phyloP scores from a whole-genome alignment of 2,329 filamentous ascomycete species.

The Neonectria sp. region DNA sequence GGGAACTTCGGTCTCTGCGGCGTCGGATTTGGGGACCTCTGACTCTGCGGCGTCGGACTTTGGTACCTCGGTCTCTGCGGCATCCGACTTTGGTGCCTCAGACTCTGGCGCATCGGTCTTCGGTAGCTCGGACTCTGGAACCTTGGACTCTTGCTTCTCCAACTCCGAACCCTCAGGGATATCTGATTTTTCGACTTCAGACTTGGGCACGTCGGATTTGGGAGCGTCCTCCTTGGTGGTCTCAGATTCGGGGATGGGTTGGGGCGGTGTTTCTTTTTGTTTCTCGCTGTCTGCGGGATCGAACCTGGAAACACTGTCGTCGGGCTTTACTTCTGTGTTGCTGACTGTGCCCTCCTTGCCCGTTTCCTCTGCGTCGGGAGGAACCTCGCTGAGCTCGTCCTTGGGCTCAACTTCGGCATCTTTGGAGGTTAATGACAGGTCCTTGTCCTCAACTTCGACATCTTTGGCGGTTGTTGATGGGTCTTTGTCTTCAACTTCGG shows the following conservation, averaged over 20 bases:
- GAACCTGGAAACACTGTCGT: conserved; percentile 32
- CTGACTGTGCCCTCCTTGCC: conserved; percentile 34
- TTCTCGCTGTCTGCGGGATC: conserved; percentile 19
- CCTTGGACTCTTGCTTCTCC: neutral
- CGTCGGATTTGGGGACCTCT: neutral
- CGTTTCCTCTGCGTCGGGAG: conserved; percentile 34
- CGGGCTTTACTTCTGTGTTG: conserved; percentile 23
- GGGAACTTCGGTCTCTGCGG: neutral
- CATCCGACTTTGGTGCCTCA: conserved; percentile 4
- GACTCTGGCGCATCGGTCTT: conserved; percentile 3
- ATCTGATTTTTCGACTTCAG: conserved; percentile 14
- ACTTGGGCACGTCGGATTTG: conserved; percentile 14
- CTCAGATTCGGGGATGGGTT: neutral
- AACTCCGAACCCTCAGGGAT: conserved; percentile 4
- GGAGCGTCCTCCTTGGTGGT: conserved; percentile 4
- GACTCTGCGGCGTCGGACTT: neutral
- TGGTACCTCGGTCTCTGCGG: neutral
- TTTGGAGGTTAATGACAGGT: conserved; percentile 5
- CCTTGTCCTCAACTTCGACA: conserved; percentile 15
- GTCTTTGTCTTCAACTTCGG: conserved; percentile 21
- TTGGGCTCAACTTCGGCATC: conserved; percentile 18
- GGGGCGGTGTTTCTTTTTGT: conserved; percentile 2
- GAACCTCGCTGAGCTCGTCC: conserved; percentile 28
- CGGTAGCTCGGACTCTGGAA: neutral
- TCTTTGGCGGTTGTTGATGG: conserved; percentile 4